Percentiles rank a stretch among this genome's conserved stretches.
Conservation (phyloP, 148 eudicot genomes). For the Chenopodium suecicum region DNA sequence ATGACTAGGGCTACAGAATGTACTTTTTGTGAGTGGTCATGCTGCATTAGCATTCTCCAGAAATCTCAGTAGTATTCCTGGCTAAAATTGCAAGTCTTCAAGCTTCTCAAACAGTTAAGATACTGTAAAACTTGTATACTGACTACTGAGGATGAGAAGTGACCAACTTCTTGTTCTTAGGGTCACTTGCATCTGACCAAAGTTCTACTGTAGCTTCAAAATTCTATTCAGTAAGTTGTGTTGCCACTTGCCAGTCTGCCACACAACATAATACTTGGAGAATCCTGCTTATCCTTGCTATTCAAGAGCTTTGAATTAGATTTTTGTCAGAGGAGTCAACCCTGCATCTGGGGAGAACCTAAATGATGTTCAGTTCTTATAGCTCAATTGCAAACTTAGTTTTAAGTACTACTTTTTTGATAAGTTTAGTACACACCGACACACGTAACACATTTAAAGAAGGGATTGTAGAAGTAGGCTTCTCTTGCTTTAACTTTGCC, state of each 20-base stretch:
- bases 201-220: not conserved
- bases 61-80: no score
- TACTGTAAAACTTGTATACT: no score
- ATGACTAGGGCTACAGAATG: not conserved
- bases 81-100: no score
- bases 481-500: not conserved
- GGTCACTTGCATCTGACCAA: no score
- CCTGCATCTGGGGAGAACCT: not conserved
- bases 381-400: not conserved
- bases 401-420: not conserved
- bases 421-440: not conserved
- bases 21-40: not conserved
- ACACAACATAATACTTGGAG: not conserved
- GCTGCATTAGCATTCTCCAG: not conserved
- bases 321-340: not conserved
- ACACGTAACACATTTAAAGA: not conserved
- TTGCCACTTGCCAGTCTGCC: not conserved
- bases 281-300: not conserved
- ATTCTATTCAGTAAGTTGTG: not conserved
- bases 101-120: no score
- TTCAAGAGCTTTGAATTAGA: not conserved
- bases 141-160: no score
- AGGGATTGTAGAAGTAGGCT: not conserved
- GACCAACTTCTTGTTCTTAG: no score
- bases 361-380: not conserved